Percentiles rank a stretch among this genome's conserved stretches.
These are phyloP conservation scores for Solanum tarijense DNA, from an alignment of 257 asterid species.

Conservation along the genomic window DNA sequence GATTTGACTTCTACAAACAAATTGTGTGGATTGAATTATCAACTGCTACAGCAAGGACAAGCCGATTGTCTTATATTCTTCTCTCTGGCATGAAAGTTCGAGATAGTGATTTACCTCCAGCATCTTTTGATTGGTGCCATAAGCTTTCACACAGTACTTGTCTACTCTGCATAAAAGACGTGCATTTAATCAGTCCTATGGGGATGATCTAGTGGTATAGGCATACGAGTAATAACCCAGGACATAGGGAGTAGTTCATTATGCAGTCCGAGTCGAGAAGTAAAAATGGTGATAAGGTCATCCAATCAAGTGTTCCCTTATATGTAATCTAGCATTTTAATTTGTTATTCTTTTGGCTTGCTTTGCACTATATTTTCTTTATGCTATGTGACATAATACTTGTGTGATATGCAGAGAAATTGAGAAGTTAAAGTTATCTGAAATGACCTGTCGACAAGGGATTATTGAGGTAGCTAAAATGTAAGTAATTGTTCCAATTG, in stretches of 20 bases:
- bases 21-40: background rate
- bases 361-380: background rate
- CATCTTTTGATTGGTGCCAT: background rate
- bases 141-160: background rate
- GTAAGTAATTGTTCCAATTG: conserved; percentile 36
- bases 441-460: conserved; percentile 91
- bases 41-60: background rate
- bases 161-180: background rate
- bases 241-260: background rate
- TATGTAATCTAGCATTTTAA: background rate
- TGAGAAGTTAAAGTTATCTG: conserved; percentile 84
- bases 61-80: background rate
- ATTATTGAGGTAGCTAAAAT: conserved; percentile 89
- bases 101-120: background rate
- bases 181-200: background rate
- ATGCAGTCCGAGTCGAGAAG: background rate
- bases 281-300: background rate
- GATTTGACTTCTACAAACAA: background rate
- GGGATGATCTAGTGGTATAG: background rate
- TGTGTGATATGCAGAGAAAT: conserved; percentile 50
- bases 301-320: background rate
- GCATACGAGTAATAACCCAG: background rate
- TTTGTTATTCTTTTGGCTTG: background rate
- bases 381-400: background rate
- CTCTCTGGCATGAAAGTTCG: background rate